Base-by-base conservation (phyloP, 2,329 filamentous ascomycete species). In the Davidsoniella neocaledoniae region DNA sequence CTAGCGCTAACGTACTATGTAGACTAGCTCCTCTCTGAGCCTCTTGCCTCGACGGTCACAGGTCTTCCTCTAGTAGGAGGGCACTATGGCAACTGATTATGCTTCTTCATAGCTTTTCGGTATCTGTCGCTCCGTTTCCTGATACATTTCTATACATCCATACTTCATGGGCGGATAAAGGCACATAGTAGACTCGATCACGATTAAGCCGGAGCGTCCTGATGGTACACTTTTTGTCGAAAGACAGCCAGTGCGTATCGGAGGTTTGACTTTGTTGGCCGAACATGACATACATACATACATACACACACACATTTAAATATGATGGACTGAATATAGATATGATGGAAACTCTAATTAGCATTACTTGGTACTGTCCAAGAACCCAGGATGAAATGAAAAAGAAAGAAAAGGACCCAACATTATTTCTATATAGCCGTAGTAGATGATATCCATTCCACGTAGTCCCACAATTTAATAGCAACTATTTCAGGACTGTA, bases 161-260 rank as follows among this genome's bases (percentile, higher is more conserved):
- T 43, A 42, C 10, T 21, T 49, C 48, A 51, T 65, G 75, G 85
- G 86, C 87, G 82, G 72, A 94, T 45, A 50, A 45, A 50, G 48
- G 41, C 48, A 50, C 12, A 50, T 26, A 33, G 42, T 25, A 46
- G 40, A 26, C 23, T n/a, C 37, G 83, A 86, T 86, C 84, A 81
- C 86, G 82, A 94, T 91, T 94, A 94, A 95, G 88, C 88, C 87
- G 88, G 88, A 94, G 87, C 85, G 77, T 77, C 80, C 81, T 51
- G 80, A 79, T 88, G 81, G 76, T 85, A 80, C 78, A 74, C 78
- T 73, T 10, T 71, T 70, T 68, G 68, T 76, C 70, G 84, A 94
- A 68, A 93, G 83, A 77, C 71, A 64, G 64, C 67, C 71, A 79
- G 78, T 83, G 85, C 81, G 79, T 94, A 83, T 86, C 81, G 77